Evolutionary conservation across 345 rosid genomes (phyloP), one percentile per base, ranked within the genome.

Genomic region (Gossypium bickii): DNA sequence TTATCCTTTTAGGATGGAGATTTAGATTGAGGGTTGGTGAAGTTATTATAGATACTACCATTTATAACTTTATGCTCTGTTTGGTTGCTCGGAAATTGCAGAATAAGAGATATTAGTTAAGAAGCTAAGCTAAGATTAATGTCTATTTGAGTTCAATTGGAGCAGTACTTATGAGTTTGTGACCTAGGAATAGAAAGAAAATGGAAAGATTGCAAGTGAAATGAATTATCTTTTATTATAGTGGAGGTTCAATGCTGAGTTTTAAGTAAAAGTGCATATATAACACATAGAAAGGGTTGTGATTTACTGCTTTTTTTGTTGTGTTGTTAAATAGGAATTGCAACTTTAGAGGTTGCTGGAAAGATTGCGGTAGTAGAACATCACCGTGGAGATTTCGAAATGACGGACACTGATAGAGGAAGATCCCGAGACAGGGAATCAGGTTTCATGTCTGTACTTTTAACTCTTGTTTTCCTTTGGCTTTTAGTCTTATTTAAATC

Each of bases 351-450:
- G 18, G 8, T 67, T 65, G 70, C 29, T 29, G 67, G 20, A 69
- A 69, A 76, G 71, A 76, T 61, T 76, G 13, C 60, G 29, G 24
- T 73, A 20, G 61, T 51, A 27, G 60, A 69, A 27, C 59, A 29
- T 52, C 22, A 17, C 48, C 12, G 64, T 59, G 72, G 60, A 53
- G 62, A 4, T 44, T 78, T 67, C 7, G 51, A 44, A 74, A 56
- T 75, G 80, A 85, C 85, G 88, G 87, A 86, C 25, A 82, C 76
- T 16, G 29, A 57, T 41, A 84, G 80, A 68, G 80, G 69, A n/a
- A 79, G 70, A 51, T 24, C n/a, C 59, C 3, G 58, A 69, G 45
- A 29, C 4, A 10, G 16, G 10, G 59, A 27, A 27, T 52, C 73
- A 70, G 48, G 73, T 70, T 70, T 72, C 24, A 2, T 18, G 4